Evolutionary conservation across 176 grass and related monocot species (phyloP), one percentile per base, ranked within the genome.

Genomic region (Paspalum vaginatum): DNA sequence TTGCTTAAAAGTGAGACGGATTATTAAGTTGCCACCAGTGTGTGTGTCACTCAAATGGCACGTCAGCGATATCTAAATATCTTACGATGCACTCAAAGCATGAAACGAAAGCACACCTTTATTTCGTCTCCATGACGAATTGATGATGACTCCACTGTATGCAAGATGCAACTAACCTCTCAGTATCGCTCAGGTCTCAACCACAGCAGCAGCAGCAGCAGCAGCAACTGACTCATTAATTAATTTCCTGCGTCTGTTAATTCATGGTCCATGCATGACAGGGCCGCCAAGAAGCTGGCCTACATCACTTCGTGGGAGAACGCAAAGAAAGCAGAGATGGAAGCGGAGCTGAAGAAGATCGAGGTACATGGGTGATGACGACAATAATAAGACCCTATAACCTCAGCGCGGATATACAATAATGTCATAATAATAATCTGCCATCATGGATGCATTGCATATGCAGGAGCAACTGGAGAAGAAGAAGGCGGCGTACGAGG

Each of bases 401-500:
- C n/a, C n/a, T n/a, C n/a, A n/a, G n/a, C n/a, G n/a, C n/a, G n/a
- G n/a, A n/a, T n/a, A n/a, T n/a, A n/a, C n/a, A n/a, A n/a, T n/a
- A n/a, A n/a, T n/a, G n/a, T n/a, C n/a, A n/a, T n/a, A n/a, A n/a
- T n/a, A n/a, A n/a, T n/a, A n/a, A n/a, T n/a, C n/a, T n/a, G n/a
- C n/a, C n/a, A n/a, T n/a, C n/a, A n/a, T n/a, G n/a, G n/a, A n/a
- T n/a, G n/a, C n/a, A n/a, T n/a, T n/a, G n/a, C n/a, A n/a, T n/a
- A n/a, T n/a, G 44, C 81, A 95, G 94, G 91, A 97, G 81, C 72
- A 87, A 61, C 59, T 97, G 77, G 86, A 93, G 48, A 97, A 87
- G 84, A 97, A 93, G 82, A 91, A 89, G 75, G 91, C 94, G 5
- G 81, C 72, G 8, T 89, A 89, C 15, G 91, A 85, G 9, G 94